These are phyloP conservation scores for Aspergillus haitiensis DNA, from an alignment of 495 filamentous ascomycete genomes.

Conservation along the genomic window DNA sequence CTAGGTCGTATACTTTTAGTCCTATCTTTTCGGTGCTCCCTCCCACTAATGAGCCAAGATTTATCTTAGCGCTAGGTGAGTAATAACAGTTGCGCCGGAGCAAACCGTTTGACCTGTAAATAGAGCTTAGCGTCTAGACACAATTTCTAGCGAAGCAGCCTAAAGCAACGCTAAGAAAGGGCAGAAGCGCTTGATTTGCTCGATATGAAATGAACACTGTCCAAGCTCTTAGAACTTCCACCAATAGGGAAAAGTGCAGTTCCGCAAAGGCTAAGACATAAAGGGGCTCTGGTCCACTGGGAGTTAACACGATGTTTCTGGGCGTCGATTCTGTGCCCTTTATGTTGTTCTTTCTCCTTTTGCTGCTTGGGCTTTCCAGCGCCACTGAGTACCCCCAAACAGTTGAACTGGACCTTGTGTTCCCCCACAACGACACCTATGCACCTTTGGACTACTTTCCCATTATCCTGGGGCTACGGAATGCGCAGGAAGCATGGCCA, in stretches of 20 bases:
- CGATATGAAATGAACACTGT: background rate
- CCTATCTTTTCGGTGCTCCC: too few relatives aligned
- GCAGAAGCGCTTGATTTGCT: background rate
- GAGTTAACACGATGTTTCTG: background rate
- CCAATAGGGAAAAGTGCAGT: background rate
- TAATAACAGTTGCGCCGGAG: background rate
- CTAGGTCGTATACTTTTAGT: too few relatives aligned
- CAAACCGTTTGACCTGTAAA: background rate
- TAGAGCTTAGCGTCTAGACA: background rate
- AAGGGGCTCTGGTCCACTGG: background rate
- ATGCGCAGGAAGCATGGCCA: slow-evolving; percentile 4
- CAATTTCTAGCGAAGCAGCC: background rate
- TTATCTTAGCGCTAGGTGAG: too few relatives aligned
- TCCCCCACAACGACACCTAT: slow-evolving; percentile 9
- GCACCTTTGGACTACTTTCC: slow-evolving; percentile 2
- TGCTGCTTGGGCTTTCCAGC: background rate
- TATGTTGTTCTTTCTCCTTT: background rate
- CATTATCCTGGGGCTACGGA: background rate
- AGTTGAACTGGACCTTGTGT: slow-evolving; percentile 8
- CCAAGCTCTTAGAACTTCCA: background rate
- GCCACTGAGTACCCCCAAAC: slow-evolving; percentile 4
- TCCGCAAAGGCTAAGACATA: background rate
- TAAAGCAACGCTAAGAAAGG: background rate
- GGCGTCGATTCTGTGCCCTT: background rate
- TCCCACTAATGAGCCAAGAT: too few relatives aligned